phyloP scores from a whole-genome alignment of 2,329 filamentous ascomycete species.

The Botrytis fabae region DNA sequence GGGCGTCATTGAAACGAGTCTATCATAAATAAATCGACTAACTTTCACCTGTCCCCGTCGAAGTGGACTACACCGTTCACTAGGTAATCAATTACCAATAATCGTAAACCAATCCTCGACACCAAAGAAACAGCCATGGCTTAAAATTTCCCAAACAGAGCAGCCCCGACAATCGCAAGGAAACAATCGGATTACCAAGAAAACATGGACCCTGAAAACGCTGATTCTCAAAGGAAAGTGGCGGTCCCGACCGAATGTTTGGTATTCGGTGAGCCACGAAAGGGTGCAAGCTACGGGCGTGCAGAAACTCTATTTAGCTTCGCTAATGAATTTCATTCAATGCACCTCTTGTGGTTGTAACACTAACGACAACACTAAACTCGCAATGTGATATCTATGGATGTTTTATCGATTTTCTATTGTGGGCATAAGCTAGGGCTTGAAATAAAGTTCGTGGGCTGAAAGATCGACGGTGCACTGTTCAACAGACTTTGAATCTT shows the following conservation, averaged over 20 bases:
- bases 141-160: neutral
- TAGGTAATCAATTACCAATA: neutral
- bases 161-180: neutral
- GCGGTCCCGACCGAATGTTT: neutral
- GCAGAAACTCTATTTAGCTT: conserved; percentile 8
- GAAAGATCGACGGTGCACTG: conserved; percentile 10
- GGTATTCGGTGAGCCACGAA: conserved; percentile 1
- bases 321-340: neutral
- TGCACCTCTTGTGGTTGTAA: neutral
- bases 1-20: neutral
- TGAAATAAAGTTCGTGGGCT: conserved; percentile 3
- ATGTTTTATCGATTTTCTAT: neutral
- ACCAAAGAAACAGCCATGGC: neutral
- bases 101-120: neutral
- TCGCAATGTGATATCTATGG: neutral
- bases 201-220: neutral
- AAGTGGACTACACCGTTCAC: neutral
- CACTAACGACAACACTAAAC: neutral
- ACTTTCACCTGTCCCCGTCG: neutral
- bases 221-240: neutral
- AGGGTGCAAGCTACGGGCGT: neutral
- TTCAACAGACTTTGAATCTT: neutral
- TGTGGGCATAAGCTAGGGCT: neutral
- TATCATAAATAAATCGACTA: neutral
- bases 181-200: neutral